Conservation (phyloP, 2,329 filamentous ascomycete species). For the Boeremia exigua region DNA sequence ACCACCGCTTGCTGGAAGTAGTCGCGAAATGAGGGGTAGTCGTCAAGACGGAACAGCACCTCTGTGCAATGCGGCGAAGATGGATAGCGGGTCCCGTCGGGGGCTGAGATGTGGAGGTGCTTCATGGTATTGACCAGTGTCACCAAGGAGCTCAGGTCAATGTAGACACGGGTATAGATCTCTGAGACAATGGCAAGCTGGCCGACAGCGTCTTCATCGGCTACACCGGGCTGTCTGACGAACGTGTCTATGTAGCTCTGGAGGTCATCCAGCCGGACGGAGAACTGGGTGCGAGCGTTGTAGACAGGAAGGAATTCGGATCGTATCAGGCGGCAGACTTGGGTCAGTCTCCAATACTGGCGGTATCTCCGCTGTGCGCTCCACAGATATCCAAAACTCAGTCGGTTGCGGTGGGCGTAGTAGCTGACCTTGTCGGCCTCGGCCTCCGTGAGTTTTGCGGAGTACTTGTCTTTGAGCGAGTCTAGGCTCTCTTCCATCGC, state of each 20-base stretch:
- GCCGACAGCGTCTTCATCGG: background rate
- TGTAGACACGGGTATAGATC: background rate
- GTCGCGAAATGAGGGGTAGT: no score
- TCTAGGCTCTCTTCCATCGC: background rate
- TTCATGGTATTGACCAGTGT: no score
- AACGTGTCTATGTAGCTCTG: background rate
- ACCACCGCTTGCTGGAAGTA: no score
- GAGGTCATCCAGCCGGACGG: background rate
- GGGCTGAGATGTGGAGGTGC: no score
- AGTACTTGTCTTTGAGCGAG: background rate
- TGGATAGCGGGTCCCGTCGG: no score
- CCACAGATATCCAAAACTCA: background rate
- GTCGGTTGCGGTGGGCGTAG: no score
- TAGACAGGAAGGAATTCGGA: background rate
- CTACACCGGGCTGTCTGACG: background rate
- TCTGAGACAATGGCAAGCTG: background rate
- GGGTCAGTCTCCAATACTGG: background rate
- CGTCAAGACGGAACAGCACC: no score
- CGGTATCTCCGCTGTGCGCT: background rate
- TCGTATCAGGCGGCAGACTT: conserved; percentile 1
- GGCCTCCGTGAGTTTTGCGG: no score
- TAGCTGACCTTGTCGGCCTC: no score
- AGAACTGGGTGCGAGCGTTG: background rate
- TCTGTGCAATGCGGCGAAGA: no score
- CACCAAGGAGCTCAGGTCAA: no score